A percentile compares a stretch with the other conserved stretches of the same genome.
Conservation (phyloP, 805 yeast genomes). For the Aciculoconidium aculeatum region DNA sequence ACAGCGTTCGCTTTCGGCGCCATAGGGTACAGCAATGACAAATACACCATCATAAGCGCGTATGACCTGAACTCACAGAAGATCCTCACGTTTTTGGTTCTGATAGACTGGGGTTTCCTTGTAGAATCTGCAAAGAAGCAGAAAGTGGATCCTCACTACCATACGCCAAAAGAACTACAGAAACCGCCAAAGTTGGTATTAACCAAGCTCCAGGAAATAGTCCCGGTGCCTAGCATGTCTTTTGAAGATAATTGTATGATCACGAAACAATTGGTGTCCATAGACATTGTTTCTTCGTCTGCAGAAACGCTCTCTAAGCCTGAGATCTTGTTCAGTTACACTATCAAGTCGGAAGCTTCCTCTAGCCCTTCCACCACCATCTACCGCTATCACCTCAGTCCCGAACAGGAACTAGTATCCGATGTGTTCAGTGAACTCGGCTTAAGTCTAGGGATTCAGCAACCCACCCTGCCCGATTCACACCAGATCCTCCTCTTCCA, state of each 20-base stretch:
- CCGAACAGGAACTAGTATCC: constrained; percentile 18
- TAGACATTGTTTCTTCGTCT: constrained; percentile 44
- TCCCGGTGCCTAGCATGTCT: constrained; percentile 15
- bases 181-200: constrained; percentile 35
- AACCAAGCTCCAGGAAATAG: constrained; percentile 27
- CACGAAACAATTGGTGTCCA: constrained; percentile 14
- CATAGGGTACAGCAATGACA: constrained; percentile 49
- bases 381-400: constrained; percentile 23
- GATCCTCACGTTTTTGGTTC: constrained; percentile 37
- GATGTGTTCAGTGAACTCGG: constrained; percentile 29
- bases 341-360: constrained; percentile 10
- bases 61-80: constrained; percentile 29
- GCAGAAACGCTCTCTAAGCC: constrained; percentile 35
- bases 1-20: constrained; percentile 30
- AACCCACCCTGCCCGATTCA: constrained; percentile 1
- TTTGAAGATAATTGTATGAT: constrained; percentile 5
- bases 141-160: constrained; percentile 42
- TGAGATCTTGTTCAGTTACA: constrained; percentile 43
- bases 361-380: constrained; percentile 15
- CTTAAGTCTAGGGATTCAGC: constrained; percentile 11
- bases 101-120: constrained; percentile 53
- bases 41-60: constrained; percentile 38
- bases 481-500: constrained; percentile 15
- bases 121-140: constrained; percentile 42
- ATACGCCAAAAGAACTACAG: constrained; percentile 43